Evolutionary conservation across 2,329 filamentous ascomycete species (phyloP).

Genomic region (Aspergillus viridinutans): DNA sequence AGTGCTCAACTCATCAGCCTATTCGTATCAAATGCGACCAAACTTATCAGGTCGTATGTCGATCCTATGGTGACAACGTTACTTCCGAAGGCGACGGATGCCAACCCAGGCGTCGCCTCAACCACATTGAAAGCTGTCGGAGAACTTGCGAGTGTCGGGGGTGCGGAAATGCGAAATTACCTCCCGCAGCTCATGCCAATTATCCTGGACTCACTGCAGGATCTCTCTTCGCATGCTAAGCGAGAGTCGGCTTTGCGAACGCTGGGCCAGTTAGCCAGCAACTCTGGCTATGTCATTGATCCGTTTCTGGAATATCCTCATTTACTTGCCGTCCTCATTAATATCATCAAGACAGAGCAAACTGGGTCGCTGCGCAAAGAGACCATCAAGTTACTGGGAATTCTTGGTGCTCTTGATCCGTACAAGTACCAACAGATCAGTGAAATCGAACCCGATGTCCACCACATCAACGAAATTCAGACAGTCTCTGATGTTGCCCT

Average conservation of each 20-base stretch:
- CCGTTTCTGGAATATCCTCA: constrained; percentile 95
- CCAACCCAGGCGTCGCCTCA: constrained; percentile 81
- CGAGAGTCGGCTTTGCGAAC: constrained; percentile 87
- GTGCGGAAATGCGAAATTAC: constrained; percentile 88
- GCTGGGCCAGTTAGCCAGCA: constrained; percentile 86
- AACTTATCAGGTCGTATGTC: constrained; percentile 91
- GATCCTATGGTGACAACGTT: constrained; percentile 93
- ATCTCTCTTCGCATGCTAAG: constrained; percentile 85
- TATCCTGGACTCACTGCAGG: constrained; percentile 88
- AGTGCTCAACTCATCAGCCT: constrained; percentile 90
- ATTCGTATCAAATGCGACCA: constrained; percentile 87
- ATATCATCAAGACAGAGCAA: constrained; percentile 90
- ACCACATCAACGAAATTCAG: constrained; percentile 63
- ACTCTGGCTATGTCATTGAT: constrained; percentile 94
- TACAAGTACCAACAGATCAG: constrained; percentile 94
- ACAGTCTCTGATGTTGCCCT: constrained; percentile 86
- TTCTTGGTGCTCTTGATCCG: constrained; percentile 88
- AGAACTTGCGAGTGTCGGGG: constrained; percentile 88
- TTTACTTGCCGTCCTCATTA: constrained; percentile 84
- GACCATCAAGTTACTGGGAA: constrained; percentile 94
- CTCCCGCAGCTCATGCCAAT: constrained; percentile 91
- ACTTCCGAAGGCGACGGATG: constrained; percentile 85
- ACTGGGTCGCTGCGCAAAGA: constrained; percentile 82
- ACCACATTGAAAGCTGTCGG: constrained; percentile 95
- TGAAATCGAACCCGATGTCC: constrained; percentile 78